These are phyloP conservation scores for Pseudocercospora eumusae DNA, from an alignment of 2,329 filamentous ascomycete species.

Conservation along the genomic window DNA sequence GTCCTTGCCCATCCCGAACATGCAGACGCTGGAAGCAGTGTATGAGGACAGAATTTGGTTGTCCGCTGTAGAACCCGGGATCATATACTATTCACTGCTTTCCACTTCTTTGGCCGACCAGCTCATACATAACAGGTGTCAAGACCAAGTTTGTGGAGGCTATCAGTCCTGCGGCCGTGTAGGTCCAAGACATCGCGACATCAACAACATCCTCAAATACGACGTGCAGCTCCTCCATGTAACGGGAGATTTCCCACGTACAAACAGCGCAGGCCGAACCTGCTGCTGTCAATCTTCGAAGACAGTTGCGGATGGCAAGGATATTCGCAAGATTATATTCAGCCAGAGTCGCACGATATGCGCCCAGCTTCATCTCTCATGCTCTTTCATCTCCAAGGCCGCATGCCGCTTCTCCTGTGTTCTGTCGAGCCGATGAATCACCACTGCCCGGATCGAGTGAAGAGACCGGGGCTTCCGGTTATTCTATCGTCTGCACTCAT, in stretches of 20 bases:
- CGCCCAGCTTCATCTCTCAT: background rate
- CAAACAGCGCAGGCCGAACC: too few relatives aligned
- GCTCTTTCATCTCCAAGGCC: background rate
- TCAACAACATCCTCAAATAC: too few relatives aligned
- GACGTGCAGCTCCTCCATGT: too few relatives aligned
- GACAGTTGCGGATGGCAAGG: too few relatives aligned
- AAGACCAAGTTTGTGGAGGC: conserved; percentile 21
- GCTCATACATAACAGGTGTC: too few relatives aligned
- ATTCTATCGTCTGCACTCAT: too few relatives aligned
- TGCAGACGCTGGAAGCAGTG: conserved; percentile 39
- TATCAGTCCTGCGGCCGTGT: background rate
- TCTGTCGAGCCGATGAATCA: background rate
- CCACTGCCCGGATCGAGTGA: background rate
- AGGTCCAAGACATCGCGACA: too few relatives aligned
- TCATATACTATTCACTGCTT: conserved; percentile 39
- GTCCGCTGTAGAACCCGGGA: conserved; percentile 35
- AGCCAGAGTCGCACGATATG: too few relatives aligned
- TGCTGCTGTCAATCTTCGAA: background rate
- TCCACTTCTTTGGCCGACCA: conserved; percentile 43
- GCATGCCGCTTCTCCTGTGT: background rate
- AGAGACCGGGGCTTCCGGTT: too few relatives aligned
- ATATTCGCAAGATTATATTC: background rate
- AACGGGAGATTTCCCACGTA: too few relatives aligned
- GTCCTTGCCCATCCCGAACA: conserved; percentile 39
- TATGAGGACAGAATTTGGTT: conserved; percentile 38